phyloP scores from a whole-genome alignment of 2,329 filamentous ascomycete species.

The Coniella vitis region DNA sequence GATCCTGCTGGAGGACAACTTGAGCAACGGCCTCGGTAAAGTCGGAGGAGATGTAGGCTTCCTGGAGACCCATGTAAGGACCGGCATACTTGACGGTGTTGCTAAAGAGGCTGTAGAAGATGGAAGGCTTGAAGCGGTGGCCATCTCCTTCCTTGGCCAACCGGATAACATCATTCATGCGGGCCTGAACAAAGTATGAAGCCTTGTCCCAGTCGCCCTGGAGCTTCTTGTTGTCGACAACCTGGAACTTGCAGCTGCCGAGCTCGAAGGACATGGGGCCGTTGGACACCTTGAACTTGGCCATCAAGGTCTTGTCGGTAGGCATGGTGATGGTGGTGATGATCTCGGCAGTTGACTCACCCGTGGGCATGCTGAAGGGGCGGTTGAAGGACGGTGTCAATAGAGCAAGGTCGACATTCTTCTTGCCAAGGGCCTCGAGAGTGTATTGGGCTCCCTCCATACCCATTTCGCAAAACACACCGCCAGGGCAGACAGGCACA shows the following conservation, averaged over 20 bases:
- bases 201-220: conserved; percentile 11
- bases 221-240: conserved; percentile 8
- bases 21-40: conserved; percentile 16
- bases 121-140: conserved; percentile 12
- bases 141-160: conserved; percentile 10
- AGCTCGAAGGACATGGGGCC: conserved; percentile 10
- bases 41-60: conserved; percentile 15
- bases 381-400: conserved; percentile 10
- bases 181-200: conserved; percentile 10
- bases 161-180: conserved; percentile 8
- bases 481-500: conserved; percentile 10
- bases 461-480: conserved; percentile 13
- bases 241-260: conserved; percentile 7
- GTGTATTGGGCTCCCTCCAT: conserved; percentile 9
- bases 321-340: conserved; percentile 11
- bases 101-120: conserved; percentile 22
- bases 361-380: conserved; percentile 9
- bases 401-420: conserved; percentile 6
- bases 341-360: conserved; percentile 9
- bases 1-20: conserved; percentile 16
- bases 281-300: conserved; percentile 11
- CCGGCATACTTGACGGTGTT: conserved; percentile 18
- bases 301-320: not conserved
- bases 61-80: conserved; percentile 17
- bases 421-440: conserved; percentile 6